These are phyloP conservation scores for Cadophora sp. DNA, from an alignment of 2,329 filamentous ascomycete species.

Conservation along the genomic window DNA sequence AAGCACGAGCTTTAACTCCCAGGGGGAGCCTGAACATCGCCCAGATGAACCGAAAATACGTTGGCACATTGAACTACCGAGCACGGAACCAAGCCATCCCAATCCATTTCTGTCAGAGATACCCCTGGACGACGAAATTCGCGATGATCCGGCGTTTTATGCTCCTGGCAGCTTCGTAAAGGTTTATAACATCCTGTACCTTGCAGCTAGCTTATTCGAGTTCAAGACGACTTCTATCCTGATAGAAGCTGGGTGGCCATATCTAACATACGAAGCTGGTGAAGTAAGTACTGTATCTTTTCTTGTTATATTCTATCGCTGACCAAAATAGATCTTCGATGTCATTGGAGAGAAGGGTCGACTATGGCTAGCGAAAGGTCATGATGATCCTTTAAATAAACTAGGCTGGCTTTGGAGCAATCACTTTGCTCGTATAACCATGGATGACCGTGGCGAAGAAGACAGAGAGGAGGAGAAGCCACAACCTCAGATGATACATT, in stretches of 20 bases:
- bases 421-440: conserved; percentile 74
- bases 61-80: neutral
- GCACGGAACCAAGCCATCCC: neutral
- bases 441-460: neutral
- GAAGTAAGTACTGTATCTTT: neutral
- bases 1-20: neutral
- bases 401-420: conserved; percentile 99
- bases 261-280: neutral
- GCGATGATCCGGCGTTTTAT: neutral
- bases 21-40: neutral
- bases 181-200: conserved; percentile 5
- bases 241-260: neutral
- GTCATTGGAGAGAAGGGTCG: conserved; percentile 95
- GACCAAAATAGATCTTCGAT: conserved; percentile 47
- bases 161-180: neutral
- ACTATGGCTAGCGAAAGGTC: conserved; percentile 94
- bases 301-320: neutral
- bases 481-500: neutral
- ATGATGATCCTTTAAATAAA: conserved; percentile 79
- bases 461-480: neutral
- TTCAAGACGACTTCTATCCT: neutral
- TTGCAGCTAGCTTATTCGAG: conserved; percentile 11
- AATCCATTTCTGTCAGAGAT: conserved; percentile 11
- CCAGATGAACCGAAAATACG: neutral
- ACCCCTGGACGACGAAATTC: neutral